A percentile compares a stretch with the other conserved stretches of the same genome.
phyloP scores from a whole-genome alignment of 2,329 filamentous ascomycete genomes.

The Teratosphaeria pseudoeucalypti region DNA sequence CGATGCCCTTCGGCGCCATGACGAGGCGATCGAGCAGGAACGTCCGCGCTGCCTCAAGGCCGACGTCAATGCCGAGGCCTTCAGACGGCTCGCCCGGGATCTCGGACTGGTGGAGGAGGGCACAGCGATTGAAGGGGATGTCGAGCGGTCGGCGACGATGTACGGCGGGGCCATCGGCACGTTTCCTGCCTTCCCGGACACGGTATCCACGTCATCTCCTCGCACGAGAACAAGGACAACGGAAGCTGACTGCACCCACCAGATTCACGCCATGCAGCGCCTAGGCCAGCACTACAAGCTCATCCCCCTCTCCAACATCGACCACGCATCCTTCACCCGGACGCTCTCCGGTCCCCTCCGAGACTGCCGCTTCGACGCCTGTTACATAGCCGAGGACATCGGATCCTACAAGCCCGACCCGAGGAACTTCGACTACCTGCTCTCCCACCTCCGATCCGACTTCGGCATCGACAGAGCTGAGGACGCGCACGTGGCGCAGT shows the following conservation, averaged over 20 bases:
- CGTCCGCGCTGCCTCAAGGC: slow-evolving; percentile 52
- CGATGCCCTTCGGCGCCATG: slow-evolving; percentile 35
- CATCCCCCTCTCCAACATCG: slow-evolving; percentile 52
- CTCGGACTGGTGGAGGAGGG: slow-evolving; percentile 39
- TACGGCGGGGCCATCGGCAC: slow-evolving; percentile 44
- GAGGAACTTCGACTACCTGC: slow-evolving; percentile 56
- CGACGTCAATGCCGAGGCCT: slow-evolving; percentile 34
- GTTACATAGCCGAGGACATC: slow-evolving; percentile 62
- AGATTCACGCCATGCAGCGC: slow-evolving; percentile 35
- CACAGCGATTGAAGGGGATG: slow-evolving; percentile 35
- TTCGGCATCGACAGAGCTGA: slow-evolving; percentile 47
- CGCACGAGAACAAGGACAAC: neutral
- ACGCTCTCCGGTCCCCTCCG: slow-evolving; percentile 41
- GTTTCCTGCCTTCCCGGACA: slow-evolving; percentile 51
- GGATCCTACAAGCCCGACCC: slow-evolving; percentile 60
- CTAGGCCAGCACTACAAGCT: slow-evolving; percentile 47
- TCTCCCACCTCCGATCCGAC: slow-evolving; percentile 42
- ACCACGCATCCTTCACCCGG: slow-evolving; percentile 41
- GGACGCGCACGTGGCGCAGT: slow-evolving; percentile 59
- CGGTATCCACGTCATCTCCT: slow-evolving; percentile 22
- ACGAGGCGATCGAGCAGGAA: slow-evolving; percentile 39
- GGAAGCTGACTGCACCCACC: neutral
- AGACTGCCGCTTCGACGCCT: slow-evolving; percentile 48
- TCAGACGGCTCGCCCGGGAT: slow-evolving; percentile 19
- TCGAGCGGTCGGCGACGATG: slow-evolving; percentile 31